Evolutionary conservation across 441 rosid genomes (phyloP).

Genomic region (Pelargonium fulgidum): DNA sequence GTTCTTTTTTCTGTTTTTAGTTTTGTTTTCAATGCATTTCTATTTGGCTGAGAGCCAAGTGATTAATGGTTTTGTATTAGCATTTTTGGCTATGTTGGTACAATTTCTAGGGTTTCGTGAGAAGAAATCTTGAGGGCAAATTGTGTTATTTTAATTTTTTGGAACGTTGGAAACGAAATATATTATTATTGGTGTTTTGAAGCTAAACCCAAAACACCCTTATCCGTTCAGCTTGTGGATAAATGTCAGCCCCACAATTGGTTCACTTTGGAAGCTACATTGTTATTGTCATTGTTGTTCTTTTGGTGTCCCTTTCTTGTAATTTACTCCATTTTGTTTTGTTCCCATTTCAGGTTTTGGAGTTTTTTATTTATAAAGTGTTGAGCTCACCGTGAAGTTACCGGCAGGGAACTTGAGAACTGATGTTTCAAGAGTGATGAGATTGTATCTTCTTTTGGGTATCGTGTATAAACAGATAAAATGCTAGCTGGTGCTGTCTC

Average conservation of each 20-base stretch:
- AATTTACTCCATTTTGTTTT: neutral
- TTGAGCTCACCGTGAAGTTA: neutral
- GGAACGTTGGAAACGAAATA: neutral
- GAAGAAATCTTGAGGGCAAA: neutral
- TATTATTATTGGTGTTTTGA: neutral
- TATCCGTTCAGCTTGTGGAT: neutral
- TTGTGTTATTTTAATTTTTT: neutral
- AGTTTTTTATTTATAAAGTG: neutral
- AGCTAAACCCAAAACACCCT: neutral
- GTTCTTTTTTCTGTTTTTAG: neutral
- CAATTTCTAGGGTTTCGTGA: neutral
- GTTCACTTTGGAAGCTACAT: neutral
- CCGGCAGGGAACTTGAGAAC: conserved; percentile 6
- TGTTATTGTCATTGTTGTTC: conserved; percentile 1
- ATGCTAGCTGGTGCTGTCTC: conserved; percentile 64
- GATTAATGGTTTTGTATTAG: neutral
- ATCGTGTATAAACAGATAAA: conserved; percentile 28
- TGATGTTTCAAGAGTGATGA: conserved; percentile 6
- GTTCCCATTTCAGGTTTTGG: conserved; percentile 4
- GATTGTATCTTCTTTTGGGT: neutral
- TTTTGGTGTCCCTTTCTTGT: neutral
- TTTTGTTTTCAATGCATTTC: neutral
- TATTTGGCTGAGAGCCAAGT: neutral
- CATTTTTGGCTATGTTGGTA: neutral
- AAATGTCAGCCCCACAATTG: neutral